Evolutionary conservation across 1,284 basidiomycete species (phyloP).

Genomic region (Austroboletus niveus): DNA sequence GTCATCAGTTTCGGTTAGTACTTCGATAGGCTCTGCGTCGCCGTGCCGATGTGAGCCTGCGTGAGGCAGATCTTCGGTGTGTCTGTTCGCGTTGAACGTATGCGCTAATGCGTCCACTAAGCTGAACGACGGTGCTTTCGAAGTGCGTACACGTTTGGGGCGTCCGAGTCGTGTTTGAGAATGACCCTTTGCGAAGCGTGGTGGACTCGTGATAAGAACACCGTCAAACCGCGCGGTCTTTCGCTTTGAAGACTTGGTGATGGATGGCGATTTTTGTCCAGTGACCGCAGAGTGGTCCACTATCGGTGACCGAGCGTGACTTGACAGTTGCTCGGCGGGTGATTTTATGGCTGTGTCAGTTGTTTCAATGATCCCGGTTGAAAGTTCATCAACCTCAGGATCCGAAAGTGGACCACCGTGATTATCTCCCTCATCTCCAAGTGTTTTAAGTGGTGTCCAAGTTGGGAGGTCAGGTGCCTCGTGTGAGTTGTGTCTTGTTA

Average conservation of each 20-base stretch:
- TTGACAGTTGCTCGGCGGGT: neutral
- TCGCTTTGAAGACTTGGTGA: neutral
- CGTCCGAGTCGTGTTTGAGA: neutral
- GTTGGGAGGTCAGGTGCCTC: conserved; percentile 21
- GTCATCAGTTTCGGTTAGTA: conserved; percentile 21
- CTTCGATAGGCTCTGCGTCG: conserved; percentile 16
- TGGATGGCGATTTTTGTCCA: neutral
- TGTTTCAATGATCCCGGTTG: neutral
- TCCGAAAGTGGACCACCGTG: conserved; percentile 1
- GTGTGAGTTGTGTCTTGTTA: neutral
- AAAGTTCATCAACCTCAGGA: conserved; percentile 9
- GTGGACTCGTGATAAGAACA: conserved; percentile 19
- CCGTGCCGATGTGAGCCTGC: neutral
- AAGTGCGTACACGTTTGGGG: neutral
- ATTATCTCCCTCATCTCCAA: neutral
- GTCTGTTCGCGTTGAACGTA: conserved; percentile 29
- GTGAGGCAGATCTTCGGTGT: conserved; percentile 6
- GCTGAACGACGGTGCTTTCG: conserved; percentile 3
- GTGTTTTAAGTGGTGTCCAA: conserved; percentile 24
- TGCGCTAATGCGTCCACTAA: conserved; percentile 27
- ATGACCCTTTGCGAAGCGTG: neutral
- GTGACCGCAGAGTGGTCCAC: neutral
- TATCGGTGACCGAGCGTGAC: neutral
- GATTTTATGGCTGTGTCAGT: neutral
- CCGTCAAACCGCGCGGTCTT: conserved; percentile 24